phyloP scores from a whole-genome alignment of 2,329 filamentous ascomycete species.

The Xylariaceae sp. region DNA sequence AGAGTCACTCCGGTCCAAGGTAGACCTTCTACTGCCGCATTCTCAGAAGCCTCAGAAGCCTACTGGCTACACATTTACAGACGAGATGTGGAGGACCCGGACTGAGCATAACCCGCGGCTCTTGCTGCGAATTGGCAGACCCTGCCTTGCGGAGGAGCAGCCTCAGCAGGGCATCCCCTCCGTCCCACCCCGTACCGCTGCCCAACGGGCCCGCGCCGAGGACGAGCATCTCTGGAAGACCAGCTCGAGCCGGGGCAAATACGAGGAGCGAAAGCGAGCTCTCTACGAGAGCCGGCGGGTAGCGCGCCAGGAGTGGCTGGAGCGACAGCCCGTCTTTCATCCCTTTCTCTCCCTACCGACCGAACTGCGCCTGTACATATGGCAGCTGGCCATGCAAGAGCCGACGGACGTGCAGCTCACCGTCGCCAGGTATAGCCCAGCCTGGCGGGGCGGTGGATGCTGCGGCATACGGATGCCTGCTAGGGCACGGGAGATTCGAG shows the following conservation, averaged over 20 bases:
- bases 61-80: constrained; percentile 2
- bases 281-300: background rate
- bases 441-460: background rate
- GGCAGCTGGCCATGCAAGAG: constrained; percentile 1
- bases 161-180: background rate
- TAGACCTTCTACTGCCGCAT: too few species aligned
- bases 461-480: background rate
- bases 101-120: background rate
- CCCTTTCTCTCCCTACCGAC: background rate
- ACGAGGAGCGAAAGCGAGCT: constrained; percentile 2
- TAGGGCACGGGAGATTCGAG: background rate
- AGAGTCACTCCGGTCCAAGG: too few species aligned
- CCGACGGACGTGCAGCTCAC: background rate
- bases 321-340: background rate
- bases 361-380: constrained; percentile 1
- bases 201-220: background rate
- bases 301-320: background rate
- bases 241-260: background rate
- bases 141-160: background rate
- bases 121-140: background rate
- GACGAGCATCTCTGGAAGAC: background rate
- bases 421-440: background rate
- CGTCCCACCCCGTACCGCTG: background rate
- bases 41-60: constrained; percentile 2
- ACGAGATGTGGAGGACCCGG: constrained; percentile 3